Evolutionary conservation across 345 rosid genomes (phyloP), one percentile per base, ranked within the genome.

Genomic region (Brassica juncea): DNA sequence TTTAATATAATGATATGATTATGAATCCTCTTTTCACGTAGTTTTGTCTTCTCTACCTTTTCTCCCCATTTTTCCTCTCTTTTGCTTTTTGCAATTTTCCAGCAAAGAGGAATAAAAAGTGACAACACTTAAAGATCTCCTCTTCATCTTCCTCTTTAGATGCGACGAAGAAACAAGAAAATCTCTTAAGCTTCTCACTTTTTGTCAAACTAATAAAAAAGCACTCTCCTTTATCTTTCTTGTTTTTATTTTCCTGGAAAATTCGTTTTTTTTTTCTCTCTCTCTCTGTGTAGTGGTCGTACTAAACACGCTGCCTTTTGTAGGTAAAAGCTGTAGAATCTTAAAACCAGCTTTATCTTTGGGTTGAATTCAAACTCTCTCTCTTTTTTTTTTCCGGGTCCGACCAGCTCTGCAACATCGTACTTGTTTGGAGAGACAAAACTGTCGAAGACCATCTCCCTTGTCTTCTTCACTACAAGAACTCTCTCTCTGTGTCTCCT

Each of bases 351-450:
- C 65, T 8, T 32, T 8, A 59, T 44, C 28, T 73, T 73, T 67
- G 42, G 28, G 34, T 79, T 79, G 63, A 66, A 72, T 66, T 72
- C 80, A 62, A 70, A 70, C 65, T 44, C 28, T 42, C 12, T 59
- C n/a, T 58, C 54, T 47, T 6, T 52, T 8, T 30, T 21, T 23
- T 35, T 61, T 64, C 1, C 37, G 14, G 79, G 64, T 80, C 82
- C 79, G 78, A 80, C 82, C 82, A 68, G 54, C 71, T 74, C 79
- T 80, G 82, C 79, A 74, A 68, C 82, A 68, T 80, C 82, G 79
- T 80, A 80, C 79, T 80, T 66, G 70, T 11, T 16, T 8, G 25
- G 35, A 44, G 65, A 74, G 82, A 80, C 79, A 80, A 60, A 32
- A 21, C 66, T 73, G 70, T 52, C 59, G 3, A 61, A 74, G 79